Percentiles rank a stretch among this genome's conserved stretches.
Evolutionary conservation across 2,329 filamentous ascomycete species (phyloP).

Genomic region (Tricladium varicosporioides): DNA sequence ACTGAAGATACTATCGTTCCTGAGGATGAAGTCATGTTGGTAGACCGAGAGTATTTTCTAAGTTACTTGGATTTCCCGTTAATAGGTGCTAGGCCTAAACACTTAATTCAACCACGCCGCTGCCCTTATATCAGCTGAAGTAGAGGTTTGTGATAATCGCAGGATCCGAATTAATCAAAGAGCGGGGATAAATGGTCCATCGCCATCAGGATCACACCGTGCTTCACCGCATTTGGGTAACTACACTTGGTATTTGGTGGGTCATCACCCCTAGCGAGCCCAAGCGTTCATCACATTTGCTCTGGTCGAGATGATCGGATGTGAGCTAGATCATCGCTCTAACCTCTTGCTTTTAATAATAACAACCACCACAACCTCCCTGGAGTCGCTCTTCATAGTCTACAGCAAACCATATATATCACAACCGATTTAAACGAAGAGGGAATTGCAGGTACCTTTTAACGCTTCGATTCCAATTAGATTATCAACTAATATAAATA

Average conservation of each 20-base stretch:
- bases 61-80: not conserved
- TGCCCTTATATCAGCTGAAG: not conserved
- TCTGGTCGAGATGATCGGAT: not conserved
- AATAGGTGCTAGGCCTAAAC: not conserved
- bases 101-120: not conserved
- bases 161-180: not conserved
- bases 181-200: not conserved
- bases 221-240: not conserved
- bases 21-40: conserved; percentile 2
- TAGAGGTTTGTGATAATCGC: not conserved
- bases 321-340: not conserved
- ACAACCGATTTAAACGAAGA: not conserved
- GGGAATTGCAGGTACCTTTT: not conserved
- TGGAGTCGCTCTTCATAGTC: not conserved
- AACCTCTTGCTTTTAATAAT: not conserved
- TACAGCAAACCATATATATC: not conserved
- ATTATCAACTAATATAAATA: not conserved
- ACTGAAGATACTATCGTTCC: conserved; percentile 58
- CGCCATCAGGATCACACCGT: not conserved
- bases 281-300: not conserved
- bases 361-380: not conserved
- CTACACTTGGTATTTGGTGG: not conserved
- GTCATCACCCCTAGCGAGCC: not conserved
- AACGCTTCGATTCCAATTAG: not conserved
- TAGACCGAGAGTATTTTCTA: not conserved